phyloP scores from a whole-genome alignment of 2,329 filamentous ascomycete species.

The Trichoderma aggressivum region DNA sequence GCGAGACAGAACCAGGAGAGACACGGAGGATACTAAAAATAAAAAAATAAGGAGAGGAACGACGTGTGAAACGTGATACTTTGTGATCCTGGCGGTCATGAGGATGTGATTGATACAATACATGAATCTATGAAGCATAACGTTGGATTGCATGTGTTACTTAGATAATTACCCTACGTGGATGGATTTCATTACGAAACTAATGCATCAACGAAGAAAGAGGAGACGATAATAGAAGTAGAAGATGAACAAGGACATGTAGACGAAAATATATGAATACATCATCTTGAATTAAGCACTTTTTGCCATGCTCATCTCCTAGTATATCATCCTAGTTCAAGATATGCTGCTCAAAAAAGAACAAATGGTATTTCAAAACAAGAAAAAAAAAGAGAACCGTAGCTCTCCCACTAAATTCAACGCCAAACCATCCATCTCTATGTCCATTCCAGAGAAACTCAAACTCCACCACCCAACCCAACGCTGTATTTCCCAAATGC shows the following conservation, averaged over 20 bases:
- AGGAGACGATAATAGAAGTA: no score
- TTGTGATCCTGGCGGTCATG: not conserved
- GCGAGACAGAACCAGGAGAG: constrained; percentile 45
- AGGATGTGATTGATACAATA: not conserved
- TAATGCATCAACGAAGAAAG: not conserved
- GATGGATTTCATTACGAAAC: constrained; percentile 10
- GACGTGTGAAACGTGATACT: not conserved
- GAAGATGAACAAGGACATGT: not conserved
- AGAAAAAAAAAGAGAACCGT: not conserved
- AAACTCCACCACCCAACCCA: not conserved
- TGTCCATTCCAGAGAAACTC: not conserved
- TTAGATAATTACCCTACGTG: not conserved
- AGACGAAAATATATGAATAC: not conserved
- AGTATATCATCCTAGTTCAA: not conserved
- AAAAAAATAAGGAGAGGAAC: not conserved
- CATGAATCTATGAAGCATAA: constrained; percentile 15
- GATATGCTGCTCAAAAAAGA: not conserved
- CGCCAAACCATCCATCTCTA: not conserved
- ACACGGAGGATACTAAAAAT: not conserved
- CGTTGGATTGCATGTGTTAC: not conserved
- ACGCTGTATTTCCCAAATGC: not conserved
- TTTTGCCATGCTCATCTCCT: not conserved
- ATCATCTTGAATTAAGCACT: not conserved
- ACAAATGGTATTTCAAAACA: not conserved
- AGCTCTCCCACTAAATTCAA: not conserved